Evolutionary conservation across 2,329 filamentous ascomycete genomes (phyloP).

Genomic region (Penicillium sp.): DNA sequence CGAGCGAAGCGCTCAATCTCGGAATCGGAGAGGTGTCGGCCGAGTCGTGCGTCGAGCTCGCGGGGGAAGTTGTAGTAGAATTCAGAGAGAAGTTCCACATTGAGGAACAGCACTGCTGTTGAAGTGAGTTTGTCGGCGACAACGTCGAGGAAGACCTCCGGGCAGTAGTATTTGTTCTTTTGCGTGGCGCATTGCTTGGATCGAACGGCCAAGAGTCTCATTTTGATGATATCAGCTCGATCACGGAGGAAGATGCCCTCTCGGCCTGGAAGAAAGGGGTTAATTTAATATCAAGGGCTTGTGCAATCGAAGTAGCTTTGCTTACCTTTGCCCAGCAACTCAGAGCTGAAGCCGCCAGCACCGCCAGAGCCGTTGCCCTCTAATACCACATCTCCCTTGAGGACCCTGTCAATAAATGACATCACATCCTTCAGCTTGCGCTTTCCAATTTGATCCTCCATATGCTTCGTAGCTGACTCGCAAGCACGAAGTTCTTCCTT

Average conservation of each 20-base stretch:
- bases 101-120: constrained; percentile 94
- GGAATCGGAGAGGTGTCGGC: constrained; percentile 75
- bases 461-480: constrained; percentile 74
- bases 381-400: constrained; percentile 81
- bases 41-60: constrained; percentile 85
- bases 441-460: constrained; percentile 79
- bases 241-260: constrained; percentile 95
- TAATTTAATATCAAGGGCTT: constrained; percentile 3
- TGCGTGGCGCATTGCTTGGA: constrained; percentile 84
- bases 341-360: constrained; percentile 90
- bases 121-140: constrained; percentile 93
- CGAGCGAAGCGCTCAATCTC: constrained; percentile 90
- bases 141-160: constrained; percentile 96
- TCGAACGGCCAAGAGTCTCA: constrained; percentile 86
- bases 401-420: constrained; percentile 85
- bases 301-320: constrained; percentile 37
- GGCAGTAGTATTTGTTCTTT: constrained; percentile 95
- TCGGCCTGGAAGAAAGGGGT: constrained; percentile 64
- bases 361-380: constrained; percentile 84
- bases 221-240: constrained; percentile 84
- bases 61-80: constrained; percentile 98
- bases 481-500: constrained; percentile 87
- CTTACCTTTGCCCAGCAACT: constrained; percentile 78
- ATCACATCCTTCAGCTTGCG: constrained; percentile 90
- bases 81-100: constrained; percentile 93